Evolutionary conservation across 306 rosid genomes (phyloP).

Genomic region (Acmispon strigosus): DNA sequence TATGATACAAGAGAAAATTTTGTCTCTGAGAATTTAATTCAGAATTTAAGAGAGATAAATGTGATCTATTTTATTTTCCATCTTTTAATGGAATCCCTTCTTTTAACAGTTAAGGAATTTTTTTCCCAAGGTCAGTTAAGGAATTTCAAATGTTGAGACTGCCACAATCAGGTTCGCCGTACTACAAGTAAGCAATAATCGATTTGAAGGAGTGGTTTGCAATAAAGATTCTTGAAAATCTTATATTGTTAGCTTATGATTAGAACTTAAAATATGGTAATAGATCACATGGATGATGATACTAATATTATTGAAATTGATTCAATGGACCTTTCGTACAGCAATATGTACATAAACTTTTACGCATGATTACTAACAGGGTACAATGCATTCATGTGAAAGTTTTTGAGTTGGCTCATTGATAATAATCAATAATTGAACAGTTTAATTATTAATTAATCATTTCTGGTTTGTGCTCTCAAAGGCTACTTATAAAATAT

Average conservation of each 20-base stretch:
- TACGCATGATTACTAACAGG: not conserved
- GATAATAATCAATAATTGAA: not conserved
- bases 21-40: too few relatives aligned
- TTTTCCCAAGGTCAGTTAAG: too few relatives aligned
- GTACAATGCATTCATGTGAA: constrained; percentile 20
- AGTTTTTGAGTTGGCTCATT: not conserved
- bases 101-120: too few relatives aligned
- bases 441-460: not conserved
- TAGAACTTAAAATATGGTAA: not conserved
- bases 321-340: constrained; percentile 18
- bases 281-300: not conserved
- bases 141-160: not conserved
- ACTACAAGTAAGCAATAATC: too few relatives aligned
- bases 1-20: too few relatives aligned
- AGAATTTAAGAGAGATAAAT: not conserved
- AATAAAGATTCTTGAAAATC: not conserved
- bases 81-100: too few relatives aligned
- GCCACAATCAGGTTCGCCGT: not conserved
- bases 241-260: not conserved
- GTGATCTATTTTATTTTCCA: not conserved
- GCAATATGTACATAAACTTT: not conserved
- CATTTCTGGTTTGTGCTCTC: not conserved
- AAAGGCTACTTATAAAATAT: not conserved
- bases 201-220: not conserved
- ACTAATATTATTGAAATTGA: not conserved